A percentile compares a stretch with the other conserved stretches of the same genome.
These are phyloP conservation scores for Ramaria sp. DNA, from an alignment of 768 basidiomycete species.

Conservation along the genomic window DNA sequence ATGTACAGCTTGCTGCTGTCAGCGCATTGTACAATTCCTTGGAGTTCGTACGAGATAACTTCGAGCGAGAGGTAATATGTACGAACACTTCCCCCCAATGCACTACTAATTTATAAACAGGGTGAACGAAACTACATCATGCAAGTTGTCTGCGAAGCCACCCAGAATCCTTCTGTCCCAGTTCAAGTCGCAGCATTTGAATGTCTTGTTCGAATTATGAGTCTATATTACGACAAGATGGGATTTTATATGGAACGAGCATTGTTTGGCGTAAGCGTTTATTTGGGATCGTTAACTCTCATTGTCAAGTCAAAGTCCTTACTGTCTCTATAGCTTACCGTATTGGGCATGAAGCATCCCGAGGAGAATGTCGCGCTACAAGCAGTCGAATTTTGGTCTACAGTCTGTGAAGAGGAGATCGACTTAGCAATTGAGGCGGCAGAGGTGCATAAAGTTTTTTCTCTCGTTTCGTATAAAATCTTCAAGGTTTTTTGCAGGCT, in stretches of 20 bases:
- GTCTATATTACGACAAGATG: slow-evolving; percentile 98
- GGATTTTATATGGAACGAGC: slow-evolving; percentile 99
- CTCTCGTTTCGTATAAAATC: not conserved
- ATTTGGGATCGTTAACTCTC: not conserved
- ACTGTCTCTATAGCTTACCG: slow-evolving; percentile 56
- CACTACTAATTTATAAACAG: slow-evolving; percentile 31
- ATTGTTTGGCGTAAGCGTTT: slow-evolving; percentile 74
- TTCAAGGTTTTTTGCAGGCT: slow-evolving; percentile 38
- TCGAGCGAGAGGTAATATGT: slow-evolving; percentile 77
- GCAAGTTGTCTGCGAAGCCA: slow-evolving; percentile 99
- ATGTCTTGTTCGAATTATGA: slow-evolving; percentile 93
- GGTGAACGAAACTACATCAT: slow-evolving; percentile 99
- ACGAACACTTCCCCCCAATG: not conserved
- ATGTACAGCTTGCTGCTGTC: slow-evolving; percentile 90
- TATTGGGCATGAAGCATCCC: slow-evolving; percentile 91
- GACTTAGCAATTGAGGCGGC: slow-evolving; percentile 86
- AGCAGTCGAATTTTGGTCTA: slow-evolving; percentile 99
- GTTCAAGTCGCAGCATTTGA: slow-evolving; percentile 98
- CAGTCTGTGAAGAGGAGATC: slow-evolving; percentile 95
- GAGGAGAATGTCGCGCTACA: slow-evolving; percentile 91
- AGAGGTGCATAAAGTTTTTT: slow-evolving; percentile 43
- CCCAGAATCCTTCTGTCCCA: slow-evolving; percentile 64
- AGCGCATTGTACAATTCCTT: slow-evolving; percentile 90
- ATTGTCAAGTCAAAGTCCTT: slow-evolving; percentile 11
- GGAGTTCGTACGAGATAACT: slow-evolving; percentile 96